Conservation (phyloP, 768 basidiomycete species). For the Collybiopsis luxurians region DNA sequence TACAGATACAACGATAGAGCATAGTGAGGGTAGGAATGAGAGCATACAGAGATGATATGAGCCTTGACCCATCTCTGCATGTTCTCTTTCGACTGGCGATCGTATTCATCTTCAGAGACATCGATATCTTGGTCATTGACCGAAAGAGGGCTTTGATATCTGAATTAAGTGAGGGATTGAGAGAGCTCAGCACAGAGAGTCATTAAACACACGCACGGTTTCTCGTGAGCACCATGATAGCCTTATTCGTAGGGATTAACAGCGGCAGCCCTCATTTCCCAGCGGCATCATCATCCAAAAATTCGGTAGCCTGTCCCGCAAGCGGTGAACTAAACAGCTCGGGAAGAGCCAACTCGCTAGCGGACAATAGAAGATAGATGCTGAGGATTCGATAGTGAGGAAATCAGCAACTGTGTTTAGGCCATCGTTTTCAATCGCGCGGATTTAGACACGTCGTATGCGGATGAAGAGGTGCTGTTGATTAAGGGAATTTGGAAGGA, state of each 20-base stretch:
- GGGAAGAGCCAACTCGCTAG: constrained; percentile 67
- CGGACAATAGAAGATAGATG: constrained; percentile 85
- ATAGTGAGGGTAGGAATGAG: neutral
- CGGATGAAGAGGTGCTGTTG: too few species aligned
- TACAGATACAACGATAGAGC: neutral
- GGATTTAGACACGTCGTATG: too few species aligned
- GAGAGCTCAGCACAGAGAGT: neutral
- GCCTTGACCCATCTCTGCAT: constrained; percentile 80
- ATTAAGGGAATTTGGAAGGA: too few species aligned
- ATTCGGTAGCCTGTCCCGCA: too few species aligned
- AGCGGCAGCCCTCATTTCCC: constrained; percentile 38
- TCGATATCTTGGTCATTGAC: constrained; percentile 36
- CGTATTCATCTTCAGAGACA: constrained; percentile 68
- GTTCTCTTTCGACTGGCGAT: constrained; percentile 57
- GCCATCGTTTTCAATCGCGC: too few species aligned
- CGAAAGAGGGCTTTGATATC: constrained; percentile 55
- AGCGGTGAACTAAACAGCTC: constrained; percentile 38
- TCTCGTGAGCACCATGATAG: constrained; percentile 77
- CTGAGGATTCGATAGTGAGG: constrained; percentile 70
- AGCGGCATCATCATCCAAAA: neutral
- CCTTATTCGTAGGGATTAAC: constrained; percentile 85
- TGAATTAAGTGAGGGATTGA: constrained; percentile 25
- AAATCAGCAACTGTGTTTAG: constrained; percentile 68
- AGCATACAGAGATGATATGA: constrained; percentile 77
- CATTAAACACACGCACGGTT: constrained; percentile 62